Evolutionary conservation across 306 rosid genomes (phyloP).

Genomic region (Cucurbita pepo): DNA sequence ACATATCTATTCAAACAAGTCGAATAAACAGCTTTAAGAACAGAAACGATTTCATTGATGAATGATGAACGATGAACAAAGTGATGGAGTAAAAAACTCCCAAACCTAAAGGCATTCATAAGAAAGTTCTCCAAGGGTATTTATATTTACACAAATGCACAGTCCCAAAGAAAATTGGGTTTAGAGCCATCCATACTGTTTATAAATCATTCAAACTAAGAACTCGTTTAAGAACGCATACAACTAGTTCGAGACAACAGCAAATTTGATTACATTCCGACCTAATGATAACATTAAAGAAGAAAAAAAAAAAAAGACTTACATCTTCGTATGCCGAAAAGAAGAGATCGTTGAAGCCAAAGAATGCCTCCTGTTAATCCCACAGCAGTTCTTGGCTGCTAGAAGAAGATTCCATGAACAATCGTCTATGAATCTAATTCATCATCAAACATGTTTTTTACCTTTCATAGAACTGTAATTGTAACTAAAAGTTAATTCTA

Average conservation of each 20-base stretch:
- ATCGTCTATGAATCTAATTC: neutral
- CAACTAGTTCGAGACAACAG: too few species aligned
- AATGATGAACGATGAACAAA: too few species aligned
- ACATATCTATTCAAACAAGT: neutral
- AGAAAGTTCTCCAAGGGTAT: too few species aligned
- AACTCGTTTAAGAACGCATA: too few species aligned
- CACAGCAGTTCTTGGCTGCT: neutral
- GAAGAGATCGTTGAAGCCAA: neutral
- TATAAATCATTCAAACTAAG: too few species aligned
- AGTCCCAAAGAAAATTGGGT: too few species aligned
- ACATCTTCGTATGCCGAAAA: neutral
- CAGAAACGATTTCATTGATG: too few species aligned
- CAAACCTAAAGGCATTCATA: too few species aligned
- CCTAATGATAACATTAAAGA: neutral
- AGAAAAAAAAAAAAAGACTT: neutral
- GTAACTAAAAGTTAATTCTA: conserved; percentile 9
- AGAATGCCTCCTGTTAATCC: neutral
- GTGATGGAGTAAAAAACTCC: neutral
- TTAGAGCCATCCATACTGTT: too few species aligned
- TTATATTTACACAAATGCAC: too few species aligned
- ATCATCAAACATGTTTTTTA: neutral
- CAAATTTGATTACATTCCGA: neutral
- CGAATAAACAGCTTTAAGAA: too few species aligned
- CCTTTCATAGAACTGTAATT: neutral
- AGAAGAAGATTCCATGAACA: neutral